A percentile compares a stretch with the other conserved stretches of the same genome.
These are phyloP conservation scores for Heliamphora exappendiculata DNA, from an alignment of 148 eudicot species.

Conservation along the genomic window DNA sequence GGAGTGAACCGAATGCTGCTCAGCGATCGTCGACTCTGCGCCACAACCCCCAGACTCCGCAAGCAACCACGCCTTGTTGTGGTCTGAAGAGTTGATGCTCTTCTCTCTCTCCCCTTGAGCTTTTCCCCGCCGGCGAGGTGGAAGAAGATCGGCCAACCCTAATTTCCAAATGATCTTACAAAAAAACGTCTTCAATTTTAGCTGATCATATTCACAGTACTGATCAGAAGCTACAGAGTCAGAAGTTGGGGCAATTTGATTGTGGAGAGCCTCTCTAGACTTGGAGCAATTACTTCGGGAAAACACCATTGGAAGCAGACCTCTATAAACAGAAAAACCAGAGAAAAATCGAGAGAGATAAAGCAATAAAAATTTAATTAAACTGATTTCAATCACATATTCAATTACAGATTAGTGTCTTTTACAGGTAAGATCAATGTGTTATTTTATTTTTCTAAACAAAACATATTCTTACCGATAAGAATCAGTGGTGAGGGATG, in stretches of 20 bases:
- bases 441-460: no score
- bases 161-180: slow-evolving; percentile 64
- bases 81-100: slow-evolving; percentile 30
- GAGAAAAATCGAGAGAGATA: no score
- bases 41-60: slow-evolving; percentile 85
- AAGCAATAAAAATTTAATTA: no score
- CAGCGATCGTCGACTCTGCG: slow-evolving; percentile 36
- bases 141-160: slow-evolving; percentile 58
- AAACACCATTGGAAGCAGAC: slow-evolving; percentile 24
- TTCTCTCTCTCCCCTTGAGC: slow-evolving; percentile 10
- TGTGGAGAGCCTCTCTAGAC: slow-evolving; percentile 7
- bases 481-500: no score
- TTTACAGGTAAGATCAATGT: no score
- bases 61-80: slow-evolving; percentile 89
- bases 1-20: slow-evolving; percentile 83
- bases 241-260: slow-evolving; percentile 21
- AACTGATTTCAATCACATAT: no score
- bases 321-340: neutral
- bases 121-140: slow-evolving; percentile 31
- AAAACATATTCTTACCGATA: no score
- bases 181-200: slow-evolving; percentile 38
- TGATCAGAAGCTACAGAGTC: slow-evolving; percentile 14
- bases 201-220: slow-evolving; percentile 17
- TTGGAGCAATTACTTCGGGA: slow-evolving; percentile 31
- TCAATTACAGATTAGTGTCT: no score